Conservation (phyloP, 164 flowering plant species). For the Umbilicus rupestris region DNA sequence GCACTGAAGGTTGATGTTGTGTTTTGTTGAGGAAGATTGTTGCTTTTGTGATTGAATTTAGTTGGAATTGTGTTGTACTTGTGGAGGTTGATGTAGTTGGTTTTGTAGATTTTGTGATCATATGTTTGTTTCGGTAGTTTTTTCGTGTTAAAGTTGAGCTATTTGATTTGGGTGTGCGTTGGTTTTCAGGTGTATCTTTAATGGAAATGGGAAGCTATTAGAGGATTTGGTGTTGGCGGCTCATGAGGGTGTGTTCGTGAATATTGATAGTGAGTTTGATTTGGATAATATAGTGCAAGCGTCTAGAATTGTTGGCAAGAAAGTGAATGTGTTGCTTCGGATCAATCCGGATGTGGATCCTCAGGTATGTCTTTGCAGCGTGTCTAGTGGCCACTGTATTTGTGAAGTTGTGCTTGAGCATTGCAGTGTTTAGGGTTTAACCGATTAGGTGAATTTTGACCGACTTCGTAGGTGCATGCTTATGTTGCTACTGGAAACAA, state of each 20-base stretch:
- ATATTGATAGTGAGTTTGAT: constrained; percentile 94
- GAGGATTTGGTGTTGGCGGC: constrained; percentile 91
- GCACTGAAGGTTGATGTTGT: not conserved
- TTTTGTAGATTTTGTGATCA: not conserved
- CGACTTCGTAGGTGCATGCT: constrained; percentile 67
- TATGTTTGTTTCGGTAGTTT: not conserved
- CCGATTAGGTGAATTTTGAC: not conserved
- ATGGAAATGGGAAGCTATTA: constrained; percentile 90
- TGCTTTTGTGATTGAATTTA: not conserved
- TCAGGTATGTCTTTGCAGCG: constrained; percentile 41
- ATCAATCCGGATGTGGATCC: constrained; percentile 99
- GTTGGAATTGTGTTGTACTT: not conserved
- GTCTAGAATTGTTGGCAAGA: constrained; percentile 67
- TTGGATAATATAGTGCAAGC: constrained; percentile 85
- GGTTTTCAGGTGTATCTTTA: constrained; percentile 65
- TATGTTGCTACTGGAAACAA: constrained; percentile 99
- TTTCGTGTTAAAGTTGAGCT: not conserved
- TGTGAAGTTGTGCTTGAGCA: not conserved
- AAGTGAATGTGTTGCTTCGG: constrained; percentile 73
- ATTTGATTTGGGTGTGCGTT: not conserved
- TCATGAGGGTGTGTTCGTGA: constrained; percentile 81
- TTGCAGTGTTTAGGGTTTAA: not conserved
- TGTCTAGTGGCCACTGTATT: not conserved
- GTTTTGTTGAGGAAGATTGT: not conserved
- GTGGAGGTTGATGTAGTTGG: not conserved